These are phyloP conservation scores for Nakaseomyces uthaithaninus DNA, from an alignment of 1,139 yeast genomes.

Conservation along the genomic window DNA sequence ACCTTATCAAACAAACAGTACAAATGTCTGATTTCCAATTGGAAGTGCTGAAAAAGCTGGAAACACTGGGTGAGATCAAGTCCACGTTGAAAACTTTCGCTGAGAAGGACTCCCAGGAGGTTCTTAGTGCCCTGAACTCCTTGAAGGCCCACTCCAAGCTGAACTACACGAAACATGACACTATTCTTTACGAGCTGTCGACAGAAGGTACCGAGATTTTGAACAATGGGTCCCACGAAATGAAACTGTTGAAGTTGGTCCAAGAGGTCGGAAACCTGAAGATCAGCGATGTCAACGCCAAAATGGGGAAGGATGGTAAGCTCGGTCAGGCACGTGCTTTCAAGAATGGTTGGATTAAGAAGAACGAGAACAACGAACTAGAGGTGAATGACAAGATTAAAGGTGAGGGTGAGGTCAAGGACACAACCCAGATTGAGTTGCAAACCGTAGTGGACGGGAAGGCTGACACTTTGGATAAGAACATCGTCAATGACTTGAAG, in stretches of 20 bases:
- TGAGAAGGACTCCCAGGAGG: constrained; percentile 42
- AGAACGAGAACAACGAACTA: constrained; percentile 69
- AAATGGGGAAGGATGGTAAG: constrained; percentile 71
- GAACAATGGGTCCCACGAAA: constrained; percentile 80
- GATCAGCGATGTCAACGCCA: constrained; percentile 64
- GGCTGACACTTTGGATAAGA: constrained; percentile 36
- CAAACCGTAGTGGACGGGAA: constrained; percentile 42
- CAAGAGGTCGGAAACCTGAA: constrained; percentile 65
- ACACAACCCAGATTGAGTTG: constrained; percentile 60
- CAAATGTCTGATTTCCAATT: constrained; percentile 27
- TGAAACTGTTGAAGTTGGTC: constrained; percentile 70
- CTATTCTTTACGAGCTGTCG: constrained; percentile 68
- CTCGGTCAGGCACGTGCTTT: constrained; percentile 98
- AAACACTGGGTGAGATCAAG: constrained; percentile 49
- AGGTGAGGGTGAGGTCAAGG: constrained; percentile 39
- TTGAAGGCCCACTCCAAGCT: constrained; percentile 80
- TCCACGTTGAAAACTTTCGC: constrained; percentile 59
- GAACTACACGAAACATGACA: constrained; percentile 62
- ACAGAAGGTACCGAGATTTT: constrained; percentile 77
- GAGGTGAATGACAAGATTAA: constrained; percentile 45
- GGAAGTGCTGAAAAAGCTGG: constrained; percentile 52
- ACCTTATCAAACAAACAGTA: not conserved
- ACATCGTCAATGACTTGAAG: constrained; percentile 75
- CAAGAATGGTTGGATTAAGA: constrained; percentile 92
- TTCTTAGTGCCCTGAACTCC: constrained; percentile 77